Percentiles rank a stretch among this genome's conserved stretches.
phyloP scores from a whole-genome alignment of 2,329 filamentous ascomycete genomes.

The Xylaria sp. region DNA sequence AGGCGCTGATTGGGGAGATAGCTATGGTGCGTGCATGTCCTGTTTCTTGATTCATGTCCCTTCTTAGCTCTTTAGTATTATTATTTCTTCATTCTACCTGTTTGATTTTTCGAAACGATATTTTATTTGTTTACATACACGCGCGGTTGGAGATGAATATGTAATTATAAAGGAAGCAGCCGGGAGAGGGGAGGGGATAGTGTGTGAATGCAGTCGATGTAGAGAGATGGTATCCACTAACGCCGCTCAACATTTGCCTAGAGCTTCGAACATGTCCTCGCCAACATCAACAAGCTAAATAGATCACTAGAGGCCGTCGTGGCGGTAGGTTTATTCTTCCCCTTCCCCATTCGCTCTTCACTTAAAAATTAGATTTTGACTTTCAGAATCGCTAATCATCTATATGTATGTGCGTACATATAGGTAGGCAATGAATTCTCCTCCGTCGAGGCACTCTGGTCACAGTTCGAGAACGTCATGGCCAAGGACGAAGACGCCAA shows the following conservation, averaged over 20 bases:
- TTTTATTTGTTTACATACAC: too few relatives aligned
- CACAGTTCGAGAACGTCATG: constrained; percentile 97
- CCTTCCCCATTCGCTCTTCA: not conserved
- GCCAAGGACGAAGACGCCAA: constrained; percentile 67
- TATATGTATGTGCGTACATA: not conserved
- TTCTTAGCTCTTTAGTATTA: too few relatives aligned
- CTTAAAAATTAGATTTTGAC: not conserved
- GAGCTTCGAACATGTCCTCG: constrained; percentile 89
- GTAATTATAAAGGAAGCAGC: not conserved
- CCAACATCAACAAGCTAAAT: constrained; percentile 96
- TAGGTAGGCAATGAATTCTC: constrained; percentile 95
- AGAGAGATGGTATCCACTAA: constrained; percentile 8
- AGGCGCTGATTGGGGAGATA: constrained; percentile 77
- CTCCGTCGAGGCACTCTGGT: constrained; percentile 97
- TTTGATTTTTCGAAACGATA: too few relatives aligned
- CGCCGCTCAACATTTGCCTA: constrained; percentile 45
- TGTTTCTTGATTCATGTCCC: not conserved
- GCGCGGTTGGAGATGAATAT: too few relatives aligned
- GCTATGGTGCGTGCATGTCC: constrained; percentile 66
- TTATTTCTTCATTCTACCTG: too few relatives aligned
- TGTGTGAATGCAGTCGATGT: not conserved
- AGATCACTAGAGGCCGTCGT: constrained; percentile 91
- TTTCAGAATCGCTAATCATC: not conserved
- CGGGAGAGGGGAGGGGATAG: not conserved
- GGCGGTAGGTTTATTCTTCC: constrained; percentile 67